These are phyloP conservation scores for Amanita pseudoporphyria DNA, from an alignment of 768 basidiomycete species.

Conservation along the genomic window DNA sequence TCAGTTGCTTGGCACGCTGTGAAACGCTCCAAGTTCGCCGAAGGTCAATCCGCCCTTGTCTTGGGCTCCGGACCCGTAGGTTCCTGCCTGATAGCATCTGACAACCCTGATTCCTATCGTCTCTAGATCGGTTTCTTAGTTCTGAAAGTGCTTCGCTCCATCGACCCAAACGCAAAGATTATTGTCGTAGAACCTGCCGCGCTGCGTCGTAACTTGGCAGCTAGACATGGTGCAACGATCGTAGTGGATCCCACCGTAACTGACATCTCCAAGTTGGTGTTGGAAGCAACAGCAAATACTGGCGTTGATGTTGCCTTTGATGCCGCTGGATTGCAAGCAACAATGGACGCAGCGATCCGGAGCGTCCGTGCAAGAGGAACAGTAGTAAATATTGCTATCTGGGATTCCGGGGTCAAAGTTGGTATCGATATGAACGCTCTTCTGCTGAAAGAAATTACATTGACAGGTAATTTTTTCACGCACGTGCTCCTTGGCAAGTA, in stretches of 20 bases:
- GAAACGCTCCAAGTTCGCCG: conserved; percentile 27
- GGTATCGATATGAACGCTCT: conserved; percentile 24
- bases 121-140: conserved; percentile 29
- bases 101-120: background rate
- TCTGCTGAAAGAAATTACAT: conserved; percentile 25
- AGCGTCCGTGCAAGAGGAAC: conserved; percentile 29
- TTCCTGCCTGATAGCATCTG: background rate
- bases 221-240: conserved; percentile 26
- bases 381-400: conserved; percentile 32
- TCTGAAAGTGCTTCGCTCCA: conserved; percentile 27
- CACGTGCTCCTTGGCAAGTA: background rate
- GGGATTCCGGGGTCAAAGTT: conserved; percentile 26
- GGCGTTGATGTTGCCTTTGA: conserved; percentile 40
- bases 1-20: conserved; percentile 37
- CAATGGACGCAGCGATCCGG: conserved; percentile 25
- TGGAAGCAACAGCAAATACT: conserved; percentile 18
- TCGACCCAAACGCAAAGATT: conserved; percentile 14
- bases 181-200: conserved; percentile 32
- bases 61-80: conserved; percentile 34
- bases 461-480: conserved; percentile 22
- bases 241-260: conserved; percentile 24
- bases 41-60: conserved; percentile 30
- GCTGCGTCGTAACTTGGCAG: conserved; percentile 26
- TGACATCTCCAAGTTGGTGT: conserved; percentile 18
- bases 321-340: conserved; percentile 31